Evolutionary conservation across 2,329 filamentous ascomycete genomes (phyloP), one percentile per base, ranked within the genome.

Genomic region (Lachnellula subtilissima): DNA sequence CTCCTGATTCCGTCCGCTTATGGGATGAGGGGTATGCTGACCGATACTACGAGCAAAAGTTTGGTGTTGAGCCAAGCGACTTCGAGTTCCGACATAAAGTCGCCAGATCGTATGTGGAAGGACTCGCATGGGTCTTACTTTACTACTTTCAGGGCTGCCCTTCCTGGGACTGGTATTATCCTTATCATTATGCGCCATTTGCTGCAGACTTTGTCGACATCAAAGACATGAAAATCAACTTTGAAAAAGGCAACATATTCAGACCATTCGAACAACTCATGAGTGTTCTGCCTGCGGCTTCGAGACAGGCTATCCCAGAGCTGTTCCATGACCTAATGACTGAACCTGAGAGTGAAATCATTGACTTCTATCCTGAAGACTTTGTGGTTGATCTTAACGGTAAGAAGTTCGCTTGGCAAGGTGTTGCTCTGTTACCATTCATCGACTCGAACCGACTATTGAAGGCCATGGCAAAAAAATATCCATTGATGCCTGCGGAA

Each of bases 141-240:
- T 99, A 99, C 74, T 99, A 99, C 72, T 96, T 97, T 72, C 94
- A 99, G 73, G 94, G 94, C 25, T 99, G 94, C 67, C 91, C 94
- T 22, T 97, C 91, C 0, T 99, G 95, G 94, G 95, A 93, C 52
- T 99, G 94, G 94, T 99, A 94, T 71, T 99, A 97, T 69, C 94
- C 94, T 0, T 96, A 97, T 69, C 94, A 99, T 70, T 99, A 99
- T 70, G 95, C 94, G 1, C 94, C 95, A 3, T 99, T 99, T 70
- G 94, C 94, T 2, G 89, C 91, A 52, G 94, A 99, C 72, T 99
- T 99, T 71, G 86, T 88, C 56, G 86, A 92, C 54, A 79, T 99
- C 47, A 83, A 80, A 52, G 85, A 91, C 64, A 85, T 96, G 78
- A 79, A 88, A 35, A 83, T 96, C 62, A 77, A 81, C 17, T 99